These are phyloP conservation scores for Penicillium soppii DNA, from an alignment of 495 filamentous ascomycete genomes.

Conservation along the genomic window DNA sequence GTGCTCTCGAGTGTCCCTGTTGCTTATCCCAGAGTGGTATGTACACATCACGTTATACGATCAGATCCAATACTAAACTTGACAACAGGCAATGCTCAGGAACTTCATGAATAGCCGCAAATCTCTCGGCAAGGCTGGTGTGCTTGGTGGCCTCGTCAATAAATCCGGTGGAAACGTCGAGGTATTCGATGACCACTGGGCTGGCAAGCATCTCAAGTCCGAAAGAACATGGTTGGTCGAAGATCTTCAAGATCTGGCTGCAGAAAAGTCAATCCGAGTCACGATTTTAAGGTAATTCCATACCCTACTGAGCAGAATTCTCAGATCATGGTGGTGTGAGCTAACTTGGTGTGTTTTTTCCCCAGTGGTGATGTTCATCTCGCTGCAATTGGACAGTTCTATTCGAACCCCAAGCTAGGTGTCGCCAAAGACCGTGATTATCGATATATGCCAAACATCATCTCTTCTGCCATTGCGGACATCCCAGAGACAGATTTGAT, in stretches of 20 bases:
- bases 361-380: constrained; percentile 86
- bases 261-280: constrained; percentile 85
- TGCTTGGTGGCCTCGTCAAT: constrained; percentile 81
- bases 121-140: constrained; percentile 75
- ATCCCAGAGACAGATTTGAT: constrained; percentile 85
- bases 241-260: constrained; percentile 86
- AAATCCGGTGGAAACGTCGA: constrained; percentile 91
- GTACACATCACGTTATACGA: constrained; percentile 37
- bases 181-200: constrained; percentile 97
- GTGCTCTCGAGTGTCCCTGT: constrained; percentile 84
- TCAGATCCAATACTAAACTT: constrained; percentile 4
- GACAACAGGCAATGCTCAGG: constrained; percentile 59
- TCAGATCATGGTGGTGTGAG: neutral
- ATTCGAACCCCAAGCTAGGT: constrained; percentile 76
- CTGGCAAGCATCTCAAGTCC: constrained; percentile 85
- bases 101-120: constrained; percentile 83
- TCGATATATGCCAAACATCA: constrained; percentile 88
- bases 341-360: constrained; percentile 17
- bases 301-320: neutral
- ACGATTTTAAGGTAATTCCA: constrained; percentile 72
- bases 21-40: constrained; percentile 86
- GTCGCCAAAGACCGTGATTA: constrained; percentile 83
- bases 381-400: constrained; percentile 90
- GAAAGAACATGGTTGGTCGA: constrained; percentile 86
- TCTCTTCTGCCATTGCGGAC: constrained; percentile 91